Base-by-base conservation (phyloP, 129 eudicot genomes). In the Flaveria ramosissima region DNA sequence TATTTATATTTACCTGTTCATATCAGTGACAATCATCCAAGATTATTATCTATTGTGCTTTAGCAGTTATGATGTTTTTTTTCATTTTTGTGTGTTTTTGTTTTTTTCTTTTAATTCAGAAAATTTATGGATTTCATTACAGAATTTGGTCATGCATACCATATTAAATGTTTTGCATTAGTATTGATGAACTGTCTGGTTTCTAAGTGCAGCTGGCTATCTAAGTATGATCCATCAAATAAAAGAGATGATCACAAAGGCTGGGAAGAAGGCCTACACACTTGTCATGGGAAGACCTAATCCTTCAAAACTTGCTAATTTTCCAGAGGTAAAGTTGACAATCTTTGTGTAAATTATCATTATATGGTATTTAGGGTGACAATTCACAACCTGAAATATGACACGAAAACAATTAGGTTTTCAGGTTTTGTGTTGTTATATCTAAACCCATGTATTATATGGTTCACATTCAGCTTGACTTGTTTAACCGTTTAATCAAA, bases 271-370 rank as follows among this genome's bases (percentile, higher is more conserved):
- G 83, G 92, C 88, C 13, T 94, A 94, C 68, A 91, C 85, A 1
- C 86, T 94, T 80, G 96, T 89, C n/a, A 91, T 89, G 93, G 98
- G 98, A 72, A 87, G 79, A 76, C 98, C 97, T 45, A 94, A 94
- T 81, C 98, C 98, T 84, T 96, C 97, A 41, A 94, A 94, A 80
- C 93, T 94, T 76, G 97, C 97, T 19, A 94, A 94, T 78, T 94
- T 94, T 80, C 97, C 98, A 3, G 98, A 94, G 96, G 98, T 94
- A 84, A 85, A 61, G 19, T 47, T 74, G 13, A 53, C 42, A 45
- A 67, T 47, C 64, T 41, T 19, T 51, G 12, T 5, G 50, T 14
- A 70, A 74, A 36, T 72, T 65, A 19, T 42, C 8, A 10, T 70
- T 61, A 7, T 23, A 32, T 23, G 20, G 4, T 12, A 47, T 68